Base-by-base conservation (phyloP, 441 rosid genomes). In the Jatropha podagrica region DNA sequence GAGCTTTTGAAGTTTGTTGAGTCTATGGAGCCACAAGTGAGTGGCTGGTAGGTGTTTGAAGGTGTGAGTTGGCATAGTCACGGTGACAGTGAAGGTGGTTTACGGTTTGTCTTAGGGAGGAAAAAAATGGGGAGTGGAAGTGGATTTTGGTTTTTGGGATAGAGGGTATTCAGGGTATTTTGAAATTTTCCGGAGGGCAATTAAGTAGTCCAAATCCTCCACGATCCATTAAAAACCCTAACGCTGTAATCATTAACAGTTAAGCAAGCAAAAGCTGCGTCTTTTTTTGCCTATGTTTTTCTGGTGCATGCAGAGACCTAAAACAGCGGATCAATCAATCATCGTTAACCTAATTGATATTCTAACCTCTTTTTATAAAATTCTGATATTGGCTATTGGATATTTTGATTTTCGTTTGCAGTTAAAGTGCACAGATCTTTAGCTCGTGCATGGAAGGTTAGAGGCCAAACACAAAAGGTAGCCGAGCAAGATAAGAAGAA, bases 391-490 rank as follows among this genome's bases (percentile, higher is more conserved):
- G 23, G 23, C 23, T 23, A 23, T 23, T 23, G 23, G 23, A 23
- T 23, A 23, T 23, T 48, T 46, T 46, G 12, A 8, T 6, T 46
- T 46, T 6, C 11, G 8, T 46, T 46, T 46, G 67, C 81, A 89
- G 93, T 95, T 11, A 92, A 92, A 79, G 95, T 92, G 32, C 97
- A 92, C 78, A 96, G 96, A 74, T 91, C 96, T 23, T 72, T 91
- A 75, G 98, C 98, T 48, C 97, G 96, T 83, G 96, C 93, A 41
- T 90, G 96, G 68, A 91, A 91, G 81, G 96, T 91, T 82, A 87
- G 91, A 68, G 92, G 90, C 15, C 92, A 91, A 79, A 91, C 96
- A 0, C 96, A 93, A 1, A 91, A 91, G 73, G 92, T 87, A 42
- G 93, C 92, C 5, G 85, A 87, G 80, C 96, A 91, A 79, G 96